phyloP scores from a whole-genome alignment of 768 basidiomycete species.

The Serendipita sp. region DNA sequence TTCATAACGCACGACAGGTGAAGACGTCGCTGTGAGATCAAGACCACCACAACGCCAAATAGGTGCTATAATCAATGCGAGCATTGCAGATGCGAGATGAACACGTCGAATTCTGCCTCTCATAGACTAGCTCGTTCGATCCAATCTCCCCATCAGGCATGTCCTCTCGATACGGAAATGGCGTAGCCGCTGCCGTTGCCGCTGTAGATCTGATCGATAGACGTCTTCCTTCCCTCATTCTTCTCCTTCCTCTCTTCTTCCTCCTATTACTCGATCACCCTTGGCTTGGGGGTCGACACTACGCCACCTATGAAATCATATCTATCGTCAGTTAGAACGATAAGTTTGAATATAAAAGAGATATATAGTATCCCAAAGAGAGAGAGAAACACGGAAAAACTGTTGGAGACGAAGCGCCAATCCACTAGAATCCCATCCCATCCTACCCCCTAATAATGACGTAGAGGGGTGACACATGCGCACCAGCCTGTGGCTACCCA shows the following conservation, averaged over 20 bases:
- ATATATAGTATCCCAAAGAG: no score
- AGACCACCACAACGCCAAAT: conserved; percentile 17
- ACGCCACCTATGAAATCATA: conserved; percentile 40
- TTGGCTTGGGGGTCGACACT: conserved; percentile 26
- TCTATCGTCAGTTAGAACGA: no score
- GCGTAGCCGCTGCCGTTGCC: conserved; percentile 11
- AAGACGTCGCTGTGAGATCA: conserved; percentile 6
- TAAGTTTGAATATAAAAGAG: no score
- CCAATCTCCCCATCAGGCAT: conserved; percentile 18
- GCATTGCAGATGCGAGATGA: not conserved
- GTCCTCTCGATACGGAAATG: conserved; percentile 20
- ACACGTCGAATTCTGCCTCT: not conserved
- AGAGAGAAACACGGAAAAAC: no score
- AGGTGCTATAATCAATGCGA: not conserved
- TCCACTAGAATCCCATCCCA: no score
- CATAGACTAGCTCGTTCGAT: no score
- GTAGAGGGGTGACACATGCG: no score
- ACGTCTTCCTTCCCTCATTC: not conserved
- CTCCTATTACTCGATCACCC: not conserved
- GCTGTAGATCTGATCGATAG: no score
- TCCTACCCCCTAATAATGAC: no score
- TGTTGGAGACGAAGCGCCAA: no score
- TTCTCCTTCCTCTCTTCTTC: not conserved
- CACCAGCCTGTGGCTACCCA: no score
- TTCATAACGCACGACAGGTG: no score